phyloP scores from a whole-genome alignment of 768 basidiomycete genomes.

The Tulasnella sp. region DNA sequence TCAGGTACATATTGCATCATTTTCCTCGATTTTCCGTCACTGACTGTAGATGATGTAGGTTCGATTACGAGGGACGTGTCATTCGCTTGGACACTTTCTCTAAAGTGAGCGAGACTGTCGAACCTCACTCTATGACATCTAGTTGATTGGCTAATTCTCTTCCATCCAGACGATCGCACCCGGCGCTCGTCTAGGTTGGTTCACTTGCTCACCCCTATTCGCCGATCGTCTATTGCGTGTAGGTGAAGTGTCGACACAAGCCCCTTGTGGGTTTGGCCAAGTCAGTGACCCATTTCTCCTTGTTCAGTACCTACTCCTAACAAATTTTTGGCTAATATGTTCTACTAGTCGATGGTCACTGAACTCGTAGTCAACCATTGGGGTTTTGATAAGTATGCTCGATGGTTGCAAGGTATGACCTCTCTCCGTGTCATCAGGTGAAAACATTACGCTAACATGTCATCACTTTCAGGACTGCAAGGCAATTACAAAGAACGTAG shows the following conservation, averaged over 20 bases:
- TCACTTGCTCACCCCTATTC: conserved; percentile 64
- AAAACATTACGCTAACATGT: background rate
- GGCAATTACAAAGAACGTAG: conserved; percentile 47
- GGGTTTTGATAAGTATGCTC: conserved; percentile 58
- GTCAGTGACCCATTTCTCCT: conserved; percentile 24
- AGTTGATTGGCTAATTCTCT: conserved; percentile 16
- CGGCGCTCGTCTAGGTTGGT: conserved; percentile 68
- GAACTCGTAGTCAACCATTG: conserved; percentile 49
- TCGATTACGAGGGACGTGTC: conserved; percentile 74
- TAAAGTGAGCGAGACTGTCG: conserved; percentile 35
- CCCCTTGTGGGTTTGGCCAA: conserved; percentile 62
- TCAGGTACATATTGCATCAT: conserved; percentile 32
- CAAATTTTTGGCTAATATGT: background rate
- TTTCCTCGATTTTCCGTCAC: background rate
- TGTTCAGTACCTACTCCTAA: background rate
- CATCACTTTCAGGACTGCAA: conserved; percentile 25
- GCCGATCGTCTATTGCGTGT: conserved; percentile 63
- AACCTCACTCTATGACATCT: background rate
- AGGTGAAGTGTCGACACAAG: conserved; percentile 56
- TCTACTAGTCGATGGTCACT: conserved; percentile 40
- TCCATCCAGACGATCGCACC: conserved; percentile 74
- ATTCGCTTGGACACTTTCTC: conserved; percentile 74
- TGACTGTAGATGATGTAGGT: conserved; percentile 24
- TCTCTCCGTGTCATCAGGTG: background rate
- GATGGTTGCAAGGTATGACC: conserved; percentile 55